These are phyloP conservation scores for Penicillium capsulatum DNA, from an alignment of 2,329 filamentous ascomycete genomes.

Conservation along the genomic window DNA sequence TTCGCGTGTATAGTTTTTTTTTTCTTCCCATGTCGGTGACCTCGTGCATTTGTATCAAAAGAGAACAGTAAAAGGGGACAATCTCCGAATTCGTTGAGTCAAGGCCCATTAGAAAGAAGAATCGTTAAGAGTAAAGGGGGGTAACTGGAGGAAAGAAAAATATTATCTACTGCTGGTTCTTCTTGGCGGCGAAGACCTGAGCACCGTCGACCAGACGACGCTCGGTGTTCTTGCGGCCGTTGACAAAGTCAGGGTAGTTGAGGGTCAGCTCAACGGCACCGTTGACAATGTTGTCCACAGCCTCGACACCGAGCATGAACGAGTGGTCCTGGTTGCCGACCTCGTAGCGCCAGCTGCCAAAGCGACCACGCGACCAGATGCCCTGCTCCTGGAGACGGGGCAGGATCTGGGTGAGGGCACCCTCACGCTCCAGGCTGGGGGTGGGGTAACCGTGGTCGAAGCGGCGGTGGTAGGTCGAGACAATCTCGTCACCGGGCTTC, in stretches of 20 bases:
- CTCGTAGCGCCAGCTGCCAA: constrained; percentile 98
- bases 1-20: constrained; percentile 22
- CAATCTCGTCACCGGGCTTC: constrained; percentile 83
- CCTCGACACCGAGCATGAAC: constrained; percentile 95
- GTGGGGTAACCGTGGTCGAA: constrained; percentile 99
- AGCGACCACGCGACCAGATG: constrained; percentile 93
- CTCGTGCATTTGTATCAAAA: constrained; percentile 22
- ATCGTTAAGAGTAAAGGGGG: constrained; percentile 3
- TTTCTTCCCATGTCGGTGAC: constrained; percentile 19
- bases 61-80: constrained; percentile 7
- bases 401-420: constrained; percentile 84
- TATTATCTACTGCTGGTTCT: constrained; percentile 30
- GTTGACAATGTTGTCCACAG: constrained; percentile 82
- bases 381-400: constrained; percentile 86
- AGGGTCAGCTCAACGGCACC: constrained; percentile 87
- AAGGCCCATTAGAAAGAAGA: constrained; percentile 1
- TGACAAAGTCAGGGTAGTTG: constrained; percentile 97
- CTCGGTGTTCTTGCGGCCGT: constrained; percentile 62
- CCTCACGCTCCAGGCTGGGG: constrained; percentile 89
- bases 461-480: constrained; percentile 95
- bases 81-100: no score
- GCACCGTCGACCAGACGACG: constrained; percentile 59
- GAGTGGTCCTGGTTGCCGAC: constrained; percentile 96
- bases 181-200: constrained; percentile 52
- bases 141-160: constrained; percentile 8